Conservation (phyloP, 2,329 filamentous ascomycete species). For the Neurospora sp. region DNA sequence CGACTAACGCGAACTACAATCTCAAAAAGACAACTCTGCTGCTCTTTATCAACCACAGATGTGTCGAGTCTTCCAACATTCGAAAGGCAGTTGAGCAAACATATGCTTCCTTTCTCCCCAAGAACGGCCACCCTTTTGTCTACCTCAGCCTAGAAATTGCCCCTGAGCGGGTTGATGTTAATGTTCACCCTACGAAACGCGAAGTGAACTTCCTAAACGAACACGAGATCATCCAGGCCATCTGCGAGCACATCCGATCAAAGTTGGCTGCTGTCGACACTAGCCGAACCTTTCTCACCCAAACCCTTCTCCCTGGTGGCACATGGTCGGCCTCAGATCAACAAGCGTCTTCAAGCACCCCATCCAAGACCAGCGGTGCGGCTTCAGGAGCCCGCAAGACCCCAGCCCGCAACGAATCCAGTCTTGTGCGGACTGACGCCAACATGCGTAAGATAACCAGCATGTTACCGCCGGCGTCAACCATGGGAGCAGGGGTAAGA, state of each 20-base stretch:
- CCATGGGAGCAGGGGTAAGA: conserved; percentile 24
- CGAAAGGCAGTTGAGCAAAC: conserved; percentile 88
- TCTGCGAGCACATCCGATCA: conserved; percentile 71
- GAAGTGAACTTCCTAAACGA: conserved; percentile 98
- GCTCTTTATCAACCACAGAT: conserved; percentile 92
- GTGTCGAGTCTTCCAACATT: conserved; percentile 80
- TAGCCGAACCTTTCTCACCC: conserved; percentile 88
- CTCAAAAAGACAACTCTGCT: conserved; percentile 81
- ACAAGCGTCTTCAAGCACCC: conserved; percentile 20
- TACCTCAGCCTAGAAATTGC: conserved; percentile 92
- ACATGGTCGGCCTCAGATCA: conserved; percentile 22
- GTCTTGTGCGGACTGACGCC: conserved; percentile 81
- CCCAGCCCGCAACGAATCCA: conserved; percentile 65
- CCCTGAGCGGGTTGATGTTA: conserved; percentile 86
- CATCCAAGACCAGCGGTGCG: conserved; percentile 24
- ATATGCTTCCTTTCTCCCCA: conserved; percentile 79
- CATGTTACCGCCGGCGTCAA: conserved; percentile 62
- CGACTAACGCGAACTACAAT: conserved; percentile 90
- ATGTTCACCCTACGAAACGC: conserved; percentile 92
- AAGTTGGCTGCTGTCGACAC: conserved; percentile 82
- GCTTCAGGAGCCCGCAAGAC: conserved; percentile 29
- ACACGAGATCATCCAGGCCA: conserved; percentile 82
- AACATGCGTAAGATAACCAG: conserved; percentile 89
- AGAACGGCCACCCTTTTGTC: conserved; percentile 86
- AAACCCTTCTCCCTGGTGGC: conserved; percentile 73